Base-by-base conservation (phyloP, 108 stramenopile genomes). In the Ochromonas danica region DNA sequence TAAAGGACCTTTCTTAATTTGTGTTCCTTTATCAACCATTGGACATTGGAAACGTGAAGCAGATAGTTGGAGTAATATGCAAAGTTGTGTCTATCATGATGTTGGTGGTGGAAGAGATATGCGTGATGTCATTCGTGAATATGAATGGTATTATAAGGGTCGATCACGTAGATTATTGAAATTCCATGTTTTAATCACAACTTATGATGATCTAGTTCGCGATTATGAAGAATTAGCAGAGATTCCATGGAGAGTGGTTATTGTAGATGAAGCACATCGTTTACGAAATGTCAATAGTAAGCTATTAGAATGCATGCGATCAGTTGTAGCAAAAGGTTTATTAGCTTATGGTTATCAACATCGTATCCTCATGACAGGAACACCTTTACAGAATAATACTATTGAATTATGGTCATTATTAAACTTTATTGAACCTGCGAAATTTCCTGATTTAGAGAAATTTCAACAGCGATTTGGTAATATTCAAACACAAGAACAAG, bases 21-120 rank as follows among this genome's bases (percentile, higher is more conserved):
- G 97, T 61, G 96, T 85, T 0, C 98, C 98, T 0, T 86, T 99
- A 0, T 94, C 94, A 43, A 99, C 98, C 2, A 93, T 99, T 42
- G 95, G 93, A 78, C 98, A 99, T 82, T 99, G 98, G 98, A 89
- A 94, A 17, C 92, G 98, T 43, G 98, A 99, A 78, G 91, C 96
- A 43, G 90, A 92, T 80, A 93, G 93, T 14, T 97, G 97, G 98
- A 95, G 96, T 60, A 93, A 97, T 71, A 93, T 99, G 93, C 86
- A 88, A 30, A 88, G 91, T 78, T 96, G 96, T 81, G 90, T 96
- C 40, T 99, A 99, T 80, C 96, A 99, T 78, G 96, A 97, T 81
- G 62, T 90, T 31, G 92, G 94, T 81, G 87, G 85, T 0, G 87
- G 87, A 40, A 84, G 93, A 60, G 90, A 94, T 40, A 96, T 95